Percentiles rank a stretch among this genome's conserved stretches.
Evolutionary conservation across 1,284 basidiomycete genomes (phyloP).

Genomic region (Trichosporon coremiiforme): DNA sequence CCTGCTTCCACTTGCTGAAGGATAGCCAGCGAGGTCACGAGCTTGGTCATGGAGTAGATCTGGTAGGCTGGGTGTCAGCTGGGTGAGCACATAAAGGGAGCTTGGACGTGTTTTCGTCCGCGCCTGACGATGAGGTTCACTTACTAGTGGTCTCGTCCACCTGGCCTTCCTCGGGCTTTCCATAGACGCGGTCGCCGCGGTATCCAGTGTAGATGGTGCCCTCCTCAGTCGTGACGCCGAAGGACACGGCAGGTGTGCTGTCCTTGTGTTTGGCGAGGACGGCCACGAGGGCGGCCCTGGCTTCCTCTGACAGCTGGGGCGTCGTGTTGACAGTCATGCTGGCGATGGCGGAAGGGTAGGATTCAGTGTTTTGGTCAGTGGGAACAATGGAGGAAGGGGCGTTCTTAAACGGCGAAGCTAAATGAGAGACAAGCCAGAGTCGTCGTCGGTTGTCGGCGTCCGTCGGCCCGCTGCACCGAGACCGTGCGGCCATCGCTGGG

Average conservation of each 20-base stretch:
- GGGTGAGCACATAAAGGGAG: too few species aligned
- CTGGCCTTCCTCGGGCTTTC: slow-evolving; percentile 35
- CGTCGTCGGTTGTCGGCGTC: too few species aligned
- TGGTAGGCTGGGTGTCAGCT: slow-evolving; percentile 25
- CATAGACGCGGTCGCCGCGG: slow-evolving; percentile 40
- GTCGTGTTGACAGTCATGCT: too few species aligned
- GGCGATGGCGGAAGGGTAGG: too few species aligned
- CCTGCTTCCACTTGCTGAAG: slow-evolving; percentile 43
- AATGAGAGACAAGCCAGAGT: too few species aligned
- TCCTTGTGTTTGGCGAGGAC: slow-evolving; percentile 31
- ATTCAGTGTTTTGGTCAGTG: too few species aligned
- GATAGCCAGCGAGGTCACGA: slow-evolving; percentile 42
- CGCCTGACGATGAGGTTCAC: too few species aligned
- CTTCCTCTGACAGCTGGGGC: slow-evolving; percentile 16
- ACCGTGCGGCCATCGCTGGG: too few species aligned
- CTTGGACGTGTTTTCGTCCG: too few species aligned
- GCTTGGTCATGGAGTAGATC: slow-evolving; percentile 43
- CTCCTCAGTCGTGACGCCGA: slow-evolving; percentile 42
- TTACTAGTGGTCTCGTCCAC: slow-evolving; percentile 44
- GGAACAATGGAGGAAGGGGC: too few species aligned
- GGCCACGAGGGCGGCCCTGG: slow-evolving; percentile 34
- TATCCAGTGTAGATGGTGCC: slow-evolving; percentile 41
- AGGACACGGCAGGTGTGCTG: slow-evolving; percentile 36
- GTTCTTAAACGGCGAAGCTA: too few species aligned
- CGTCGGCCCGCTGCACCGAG: too few species aligned